Conservation (phyloP, 768 basidiomycete genomes). For the Pleurotus cornucopiae region DNA sequence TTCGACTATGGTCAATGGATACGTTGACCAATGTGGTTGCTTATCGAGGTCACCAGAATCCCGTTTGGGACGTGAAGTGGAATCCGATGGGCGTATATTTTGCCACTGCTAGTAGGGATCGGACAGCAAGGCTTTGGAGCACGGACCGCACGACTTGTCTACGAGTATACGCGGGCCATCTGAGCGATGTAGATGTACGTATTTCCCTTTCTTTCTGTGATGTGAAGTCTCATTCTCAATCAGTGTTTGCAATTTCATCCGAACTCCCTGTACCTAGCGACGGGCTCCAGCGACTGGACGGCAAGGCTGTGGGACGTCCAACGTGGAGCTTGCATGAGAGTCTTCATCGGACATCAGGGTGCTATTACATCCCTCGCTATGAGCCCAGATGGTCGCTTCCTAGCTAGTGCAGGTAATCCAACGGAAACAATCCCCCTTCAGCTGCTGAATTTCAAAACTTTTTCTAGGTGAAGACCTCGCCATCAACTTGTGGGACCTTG, state of each 20-base stretch:
- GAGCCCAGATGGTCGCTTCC: conserved; percentile 90
- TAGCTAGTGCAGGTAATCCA: conserved; percentile 78
- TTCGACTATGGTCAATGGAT: conserved; percentile 92
- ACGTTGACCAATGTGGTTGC: conserved; percentile 92
- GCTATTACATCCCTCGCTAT: conserved; percentile 81
- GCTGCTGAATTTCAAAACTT: background rate
- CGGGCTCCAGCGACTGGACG: conserved; percentile 95
- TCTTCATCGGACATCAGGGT: conserved; percentile 95
- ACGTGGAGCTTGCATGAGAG: conserved; percentile 85
- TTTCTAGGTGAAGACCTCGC: conserved; percentile 78
- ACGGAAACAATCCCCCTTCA: conserved; percentile 1
- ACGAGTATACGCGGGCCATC: conserved; percentile 91
- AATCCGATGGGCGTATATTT: conserved; percentile 98
- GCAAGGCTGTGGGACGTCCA: conserved; percentile 99
- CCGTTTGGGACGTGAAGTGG: conserved; percentile 99
- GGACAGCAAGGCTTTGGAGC: conserved; percentile 94
- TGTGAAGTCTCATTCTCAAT: conserved; percentile 1
- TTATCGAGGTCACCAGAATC: conserved; percentile 94
- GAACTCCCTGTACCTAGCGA: conserved; percentile 95
- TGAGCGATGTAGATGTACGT: conserved; percentile 95
- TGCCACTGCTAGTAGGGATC: conserved; percentile 89
- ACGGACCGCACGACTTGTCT: conserved; percentile 86
- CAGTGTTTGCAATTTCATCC: conserved; percentile 97
- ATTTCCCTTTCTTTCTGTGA: conserved; percentile 1
- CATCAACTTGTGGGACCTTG: conserved; percentile 95